These are phyloP conservation scores for Aaosphaeria arxii DNA, from an alignment of 2,329 filamentous ascomycete species.

Conservation along the genomic window DNA sequence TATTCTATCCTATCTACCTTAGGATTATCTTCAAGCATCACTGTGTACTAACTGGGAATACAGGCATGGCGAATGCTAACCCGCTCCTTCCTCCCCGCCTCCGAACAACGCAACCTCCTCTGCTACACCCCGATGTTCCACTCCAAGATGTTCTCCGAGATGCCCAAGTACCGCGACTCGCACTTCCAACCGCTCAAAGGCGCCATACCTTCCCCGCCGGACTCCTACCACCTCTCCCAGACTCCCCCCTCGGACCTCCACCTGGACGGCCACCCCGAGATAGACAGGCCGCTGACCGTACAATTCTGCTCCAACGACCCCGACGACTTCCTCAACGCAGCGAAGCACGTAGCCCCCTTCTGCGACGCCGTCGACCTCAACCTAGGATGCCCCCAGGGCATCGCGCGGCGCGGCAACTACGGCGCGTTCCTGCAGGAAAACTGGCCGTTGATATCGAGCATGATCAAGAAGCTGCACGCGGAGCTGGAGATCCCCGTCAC, in stretches of 20 bases:
- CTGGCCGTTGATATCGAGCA: slow-evolving; percentile 73
- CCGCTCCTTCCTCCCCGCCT: slow-evolving; percentile 76
- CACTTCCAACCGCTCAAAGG: slow-evolving; percentile 71
- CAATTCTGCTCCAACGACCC: slow-evolving; percentile 95
- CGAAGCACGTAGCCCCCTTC: slow-evolving; percentile 73
- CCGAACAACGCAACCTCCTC: slow-evolving; percentile 61
- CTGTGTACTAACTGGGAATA: neutral
- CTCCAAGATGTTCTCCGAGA: slow-evolving; percentile 80
- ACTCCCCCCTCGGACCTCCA: slow-evolving; percentile 22
- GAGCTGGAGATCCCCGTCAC: slow-evolving; percentile 82
- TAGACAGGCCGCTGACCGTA: slow-evolving; percentile 88
- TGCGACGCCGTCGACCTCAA: slow-evolving; percentile 97
- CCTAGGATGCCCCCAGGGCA: slow-evolving; percentile 92
- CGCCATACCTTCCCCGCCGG: slow-evolving; percentile 30
- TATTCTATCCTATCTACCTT: slow-evolving; percentile 10
- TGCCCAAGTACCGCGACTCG: slow-evolving; percentile 69
- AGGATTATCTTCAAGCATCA: neutral
- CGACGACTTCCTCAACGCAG: slow-evolving; percentile 74
- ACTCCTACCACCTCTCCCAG: slow-evolving; percentile 33
- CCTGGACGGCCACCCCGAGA: slow-evolving; percentile 80
- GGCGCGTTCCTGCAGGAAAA: slow-evolving; percentile 95
- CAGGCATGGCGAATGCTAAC: slow-evolving; percentile 96
- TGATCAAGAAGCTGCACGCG: slow-evolving; percentile 80
- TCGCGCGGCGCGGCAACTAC: slow-evolving; percentile 86
- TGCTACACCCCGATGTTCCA: slow-evolving; percentile 97